Evolutionary conservation across 345 rosid species (phyloP).

Genomic region (Syzygium oleosum): DNA sequence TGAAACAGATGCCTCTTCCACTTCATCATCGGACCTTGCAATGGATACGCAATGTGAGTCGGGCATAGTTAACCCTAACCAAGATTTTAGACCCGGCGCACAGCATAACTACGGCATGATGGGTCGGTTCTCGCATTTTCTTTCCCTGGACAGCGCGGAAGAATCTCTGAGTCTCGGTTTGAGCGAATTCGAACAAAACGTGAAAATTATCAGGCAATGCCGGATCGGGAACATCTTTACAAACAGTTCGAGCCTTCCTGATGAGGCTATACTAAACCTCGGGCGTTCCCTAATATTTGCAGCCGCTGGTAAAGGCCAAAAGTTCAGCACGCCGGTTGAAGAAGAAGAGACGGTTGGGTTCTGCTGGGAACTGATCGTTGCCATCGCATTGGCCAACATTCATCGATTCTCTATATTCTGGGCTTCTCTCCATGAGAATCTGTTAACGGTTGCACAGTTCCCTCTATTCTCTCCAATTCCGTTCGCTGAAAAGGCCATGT

Average conservation of each 20-base stretch:
- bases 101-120: conserved; percentile 29
- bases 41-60: conserved; percentile 25
- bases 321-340: conserved; percentile 78
- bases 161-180: conserved; percentile 68
- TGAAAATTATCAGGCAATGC: conserved; percentile 79
- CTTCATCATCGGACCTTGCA: conserved; percentile 16
- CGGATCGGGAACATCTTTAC: conserved; percentile 66
- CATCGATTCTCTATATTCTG: conserved; percentile 51
- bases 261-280: conserved; percentile 47
- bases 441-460: conserved; percentile 56
- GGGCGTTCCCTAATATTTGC: conserved; percentile 81
- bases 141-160: conserved; percentile 68
- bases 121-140: conserved; percentile 61
- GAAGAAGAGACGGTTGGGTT: conserved; percentile 84
- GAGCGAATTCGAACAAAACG: conserved; percentile 83
- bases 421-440: conserved; percentile 62
- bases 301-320: conserved; percentile 92
- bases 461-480: conserved; percentile 81
- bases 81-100: conserved; percentile 30
- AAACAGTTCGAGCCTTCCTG: conserved; percentile 43
- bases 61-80: conserved; percentile 19
- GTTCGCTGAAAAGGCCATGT: conserved; percentile 62
- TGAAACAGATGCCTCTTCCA: conserved; percentile 37
- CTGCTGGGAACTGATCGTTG: conserved; percentile 69
- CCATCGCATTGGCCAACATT: conserved; percentile 40